Base-by-base conservation (phyloP, 2,329 filamentous ascomycete genomes). In the Xylaria sp. region DNA sequence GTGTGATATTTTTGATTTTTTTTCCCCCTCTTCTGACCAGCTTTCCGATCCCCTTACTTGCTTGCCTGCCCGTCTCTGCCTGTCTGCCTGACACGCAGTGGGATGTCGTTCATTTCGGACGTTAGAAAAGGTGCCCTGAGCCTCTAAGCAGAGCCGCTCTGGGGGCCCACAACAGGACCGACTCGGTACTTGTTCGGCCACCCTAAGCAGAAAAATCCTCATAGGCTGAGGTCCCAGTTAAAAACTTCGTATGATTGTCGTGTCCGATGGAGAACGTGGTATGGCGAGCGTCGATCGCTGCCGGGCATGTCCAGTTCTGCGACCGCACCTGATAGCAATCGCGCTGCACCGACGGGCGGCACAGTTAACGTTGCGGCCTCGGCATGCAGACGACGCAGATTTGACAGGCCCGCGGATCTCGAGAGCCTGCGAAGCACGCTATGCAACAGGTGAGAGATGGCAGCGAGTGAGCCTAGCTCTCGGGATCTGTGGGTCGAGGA, bases 121-220 rank as follows among this genome's bases (percentile, higher is more conserved):
- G 57, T 55, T 37, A 46, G 47, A 38, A 22, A 39, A 52, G 39
- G 42, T 56, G 42, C 22, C 55, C 52, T 47, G 52, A 55, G 52
- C 55, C 55, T 55, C 45, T 54, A 49, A 37, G 56, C 57, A 62
- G 63, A 64, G 55, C 62, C 63, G 60, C 60, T 60, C 59, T 60
- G 46, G 51, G 46, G 51, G 50, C 60, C 65, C 64, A 68, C 64
- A 65, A 65, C 60, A 65, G 64, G 64, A 66, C 64, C 63, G 64
- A 66, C 61, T 66, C 60, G 56, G 65, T 61, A 60, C 52, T 63
- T 62, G 56, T 52, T 63, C 55, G 59, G 58, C 55, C 59, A 56
- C 42, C 57, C 59, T 63, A 64, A 56, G n/a, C n/a, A n/a, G 22
- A 51, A 56, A 47, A 53, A 21, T 38, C 47, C 53, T 21, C 29